Evolutionary conservation across 257 asterid genomes (phyloP), one percentile per base, ranked within the genome.

Genomic region (Handroanthus guayacan): DNA sequence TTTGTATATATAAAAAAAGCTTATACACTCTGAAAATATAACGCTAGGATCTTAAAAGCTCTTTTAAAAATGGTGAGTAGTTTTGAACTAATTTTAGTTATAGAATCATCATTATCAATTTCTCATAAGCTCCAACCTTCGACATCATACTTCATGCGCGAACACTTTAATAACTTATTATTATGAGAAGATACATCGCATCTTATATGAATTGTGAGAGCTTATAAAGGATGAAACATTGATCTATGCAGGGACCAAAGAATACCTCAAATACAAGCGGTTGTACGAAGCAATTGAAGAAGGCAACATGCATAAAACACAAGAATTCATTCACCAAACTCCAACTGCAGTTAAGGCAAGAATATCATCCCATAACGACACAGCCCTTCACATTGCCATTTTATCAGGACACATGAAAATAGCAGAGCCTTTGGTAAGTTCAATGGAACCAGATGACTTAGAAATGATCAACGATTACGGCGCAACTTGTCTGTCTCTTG

Each of bases 331-430:
- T 8, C 2, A 62, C 0, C 5, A 16, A 0, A 34, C 69, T 10
- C 76, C 62, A 36, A 34, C 70, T 2, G 86, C 76, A 1, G 47
- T 79, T 8, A 72, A 71, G 66, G 82, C 79, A 39, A 86, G 73
- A 71, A 16, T 86, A 18, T 81, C 90, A 37, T 79, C 81, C 1
- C 88, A 81, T 25, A 67, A 64, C 0, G 86, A 86, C 18, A 86
- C 85, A 9, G 86, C 86, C 25, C 83, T 86, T 1, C 90, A 86
- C 75, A 56, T 83, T 66, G 86, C 88, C 44, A 79, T 79, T 67
- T 67, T 81, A 17, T 75, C 51, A 5, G 85, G 85, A 9, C 87
- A 81, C 58, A 69, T 57, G 3, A 60, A 65, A 25, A 81, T 86
- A 48, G 87, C 86, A 6, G 62, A 74, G 9, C 43, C 74, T 17